phyloP scores from a whole-genome alignment of 371 early-diverging fungal genomes.

The Mucor ambiguus region DNA sequence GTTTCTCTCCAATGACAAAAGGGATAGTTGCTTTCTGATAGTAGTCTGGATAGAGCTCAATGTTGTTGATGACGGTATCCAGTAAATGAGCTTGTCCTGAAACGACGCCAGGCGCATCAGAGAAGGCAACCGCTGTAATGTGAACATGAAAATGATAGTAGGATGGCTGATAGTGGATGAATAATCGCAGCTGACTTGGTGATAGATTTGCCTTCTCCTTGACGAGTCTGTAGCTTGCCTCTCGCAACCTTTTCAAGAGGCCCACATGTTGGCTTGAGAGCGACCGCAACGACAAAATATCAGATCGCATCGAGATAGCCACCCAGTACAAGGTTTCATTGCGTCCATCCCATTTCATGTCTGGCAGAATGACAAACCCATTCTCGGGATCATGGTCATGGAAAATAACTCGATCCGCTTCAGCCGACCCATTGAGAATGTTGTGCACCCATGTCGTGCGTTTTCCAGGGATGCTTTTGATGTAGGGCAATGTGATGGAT shows the following conservation, averaged over 20 bases:
- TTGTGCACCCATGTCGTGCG: conserved; percentile 83
- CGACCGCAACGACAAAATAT: conserved; percentile 70
- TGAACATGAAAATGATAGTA: conserved; percentile 89
- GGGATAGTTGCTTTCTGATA: conserved; percentile 43
- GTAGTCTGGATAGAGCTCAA: conserved; percentile 36
- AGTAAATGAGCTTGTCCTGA: conserved; percentile 79
- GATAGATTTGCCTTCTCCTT: conserved; percentile 46
- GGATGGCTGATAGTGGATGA: conserved; percentile 86
- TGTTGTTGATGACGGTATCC: conserved; percentile 70
- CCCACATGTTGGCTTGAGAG: conserved; percentile 59
- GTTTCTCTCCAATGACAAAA: conserved; percentile 35
- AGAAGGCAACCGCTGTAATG: conserved; percentile 67
- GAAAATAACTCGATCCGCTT: conserved; percentile 66
- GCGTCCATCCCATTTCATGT: conserved; percentile 83
- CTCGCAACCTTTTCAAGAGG: conserved; percentile 64
- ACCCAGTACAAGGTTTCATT: conserved; percentile 69
- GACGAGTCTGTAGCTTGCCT: conserved; percentile 48
- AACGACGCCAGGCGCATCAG: conserved; percentile 60
- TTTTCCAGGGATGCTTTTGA: conserved; percentile 60
- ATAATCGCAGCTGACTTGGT: conserved; percentile 65
- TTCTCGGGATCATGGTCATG: conserved; percentile 51
- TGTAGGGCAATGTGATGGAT: conserved; percentile 58
- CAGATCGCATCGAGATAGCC: conserved; percentile 59
- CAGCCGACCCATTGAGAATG: conserved; percentile 68
- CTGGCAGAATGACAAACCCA: conserved; percentile 82